A percentile compares a stretch with the other conserved stretches of the same genome.
These are phyloP conservation scores for Royoungia palumana DNA, from an alignment of 768 basidiomycete genomes.

Conservation along the genomic window DNA sequence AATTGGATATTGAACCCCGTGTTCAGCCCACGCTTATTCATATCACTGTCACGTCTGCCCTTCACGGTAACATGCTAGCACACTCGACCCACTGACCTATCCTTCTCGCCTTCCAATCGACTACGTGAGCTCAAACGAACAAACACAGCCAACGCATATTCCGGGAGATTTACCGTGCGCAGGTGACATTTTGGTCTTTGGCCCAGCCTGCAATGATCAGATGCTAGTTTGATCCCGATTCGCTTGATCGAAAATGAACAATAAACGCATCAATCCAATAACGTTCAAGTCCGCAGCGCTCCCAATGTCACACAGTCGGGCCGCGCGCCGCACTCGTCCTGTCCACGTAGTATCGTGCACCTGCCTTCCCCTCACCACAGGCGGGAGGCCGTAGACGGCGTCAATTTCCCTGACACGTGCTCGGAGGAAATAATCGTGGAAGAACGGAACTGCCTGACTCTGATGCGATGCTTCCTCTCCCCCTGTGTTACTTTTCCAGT, in stretches of 20 bases:
- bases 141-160: conserved; percentile 6
- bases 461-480: too few species aligned
- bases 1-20: neutral
- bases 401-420: conserved; percentile 7
- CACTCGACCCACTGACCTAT: neutral
- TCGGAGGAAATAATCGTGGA: conserved; percentile 11
- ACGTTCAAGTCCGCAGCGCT: conserved; percentile 4
- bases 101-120: neutral
- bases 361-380: neutral
- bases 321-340: neutral
- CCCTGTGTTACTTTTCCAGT: too few species aligned
- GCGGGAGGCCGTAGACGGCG: conserved; percentile 9
- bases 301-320: conserved; percentile 11
- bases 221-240: conserved; percentile 11
- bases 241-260: conserved; percentile 3
- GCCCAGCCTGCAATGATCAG: neutral
- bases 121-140: neutral
- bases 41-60: neutral
- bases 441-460: neutral
- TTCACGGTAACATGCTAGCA: too few species aligned
- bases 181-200: neutral
- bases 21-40: neutral
- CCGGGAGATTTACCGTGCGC: conserved; percentile 11
- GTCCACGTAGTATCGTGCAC: neutral
- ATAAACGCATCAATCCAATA: neutral